These are phyloP conservation scores for Xylariomycetidae sp. DNA, from an alignment of 2,329 filamentous ascomycete species.

Conservation along the genomic window DNA sequence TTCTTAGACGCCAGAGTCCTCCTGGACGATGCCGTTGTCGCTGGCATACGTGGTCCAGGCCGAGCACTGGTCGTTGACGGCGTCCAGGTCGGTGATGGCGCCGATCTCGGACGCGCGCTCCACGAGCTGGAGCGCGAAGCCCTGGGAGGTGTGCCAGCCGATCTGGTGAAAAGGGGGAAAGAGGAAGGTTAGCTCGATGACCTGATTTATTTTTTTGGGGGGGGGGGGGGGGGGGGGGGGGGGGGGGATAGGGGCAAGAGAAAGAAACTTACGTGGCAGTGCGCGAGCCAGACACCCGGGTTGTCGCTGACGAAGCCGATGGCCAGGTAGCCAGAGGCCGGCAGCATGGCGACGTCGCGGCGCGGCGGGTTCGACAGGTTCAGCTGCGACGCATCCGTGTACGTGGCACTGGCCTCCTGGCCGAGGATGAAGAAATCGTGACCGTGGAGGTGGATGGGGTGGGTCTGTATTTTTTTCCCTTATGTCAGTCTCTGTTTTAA, in stretches of 20 bases:
- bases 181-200: too few relatives aligned
- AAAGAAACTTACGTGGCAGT: slow-evolving; percentile 24
- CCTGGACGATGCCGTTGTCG: slow-evolving; percentile 17
- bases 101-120: slow-evolving; percentile 28
- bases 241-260: too few relatives aligned
- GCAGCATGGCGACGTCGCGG: slow-evolving; percentile 44
- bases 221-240: not conserved
- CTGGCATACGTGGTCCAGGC: slow-evolving; percentile 26
- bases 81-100: slow-evolving; percentile 12
- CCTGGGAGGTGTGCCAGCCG: slow-evolving; percentile 45
- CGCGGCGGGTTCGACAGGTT: slow-evolving; percentile 41
- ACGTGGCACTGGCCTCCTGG: slow-evolving; percentile 23
- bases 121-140: slow-evolving; percentile 50
- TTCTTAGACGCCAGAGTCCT: slow-evolving; percentile 30
- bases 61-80: slow-evolving; percentile 19
- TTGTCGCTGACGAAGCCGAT: slow-evolving; percentile 49
- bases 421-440: slow-evolving; percentile 39
- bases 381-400: slow-evolving; percentile 21
- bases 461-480: slow-evolving; percentile 17
- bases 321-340: slow-evolving; percentile 40
- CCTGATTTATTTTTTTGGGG: not conserved
- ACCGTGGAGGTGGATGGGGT: slow-evolving; percentile 41
- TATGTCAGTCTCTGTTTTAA: too few relatives aligned
- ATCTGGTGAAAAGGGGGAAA: slow-evolving; percentile 30
- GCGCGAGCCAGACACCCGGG: slow-evolving; percentile 44